phyloP scores from a whole-genome alignment of 2,329 filamentous ascomycete genomes.

The Exutisphaerella laricina region DNA sequence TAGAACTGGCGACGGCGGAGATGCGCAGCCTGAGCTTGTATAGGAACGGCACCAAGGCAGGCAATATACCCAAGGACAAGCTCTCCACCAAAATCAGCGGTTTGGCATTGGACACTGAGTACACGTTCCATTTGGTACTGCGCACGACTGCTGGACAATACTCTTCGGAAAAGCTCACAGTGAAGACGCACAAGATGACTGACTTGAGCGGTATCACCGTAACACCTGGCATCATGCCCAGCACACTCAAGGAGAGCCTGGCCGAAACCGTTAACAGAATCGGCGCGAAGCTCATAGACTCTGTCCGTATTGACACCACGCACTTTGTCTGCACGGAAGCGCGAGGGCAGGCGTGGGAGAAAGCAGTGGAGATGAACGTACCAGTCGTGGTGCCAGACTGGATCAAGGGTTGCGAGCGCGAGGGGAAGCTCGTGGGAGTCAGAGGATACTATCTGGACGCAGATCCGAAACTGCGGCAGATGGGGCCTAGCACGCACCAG shows the following conservation, averaged over 20 bases:
- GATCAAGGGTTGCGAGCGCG: constrained; percentile 93
- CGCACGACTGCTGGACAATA: constrained; percentile 86
- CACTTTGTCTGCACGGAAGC: constrained; percentile 98
- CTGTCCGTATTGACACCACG: constrained; percentile 91
- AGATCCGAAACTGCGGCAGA: constrained; percentile 57
- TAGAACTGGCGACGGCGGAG: constrained; percentile 86
- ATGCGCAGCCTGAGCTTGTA: constrained; percentile 85
- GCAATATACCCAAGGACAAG: constrained; percentile 86
- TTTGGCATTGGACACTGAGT: constrained; percentile 92
- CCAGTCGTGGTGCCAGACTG: constrained; percentile 95
- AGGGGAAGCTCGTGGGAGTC: constrained; percentile 87
- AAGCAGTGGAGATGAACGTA: constrained; percentile 95
- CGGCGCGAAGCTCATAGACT: constrained; percentile 84
- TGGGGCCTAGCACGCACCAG: constrained; percentile 38
- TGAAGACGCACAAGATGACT: constrained; percentile 97
- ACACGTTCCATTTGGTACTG: constrained; percentile 87
- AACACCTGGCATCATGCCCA: constrained; percentile 79
- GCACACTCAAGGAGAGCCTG: constrained; percentile 65
- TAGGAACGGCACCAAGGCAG: constrained; percentile 93
- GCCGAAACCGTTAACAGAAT: constrained; percentile 75
- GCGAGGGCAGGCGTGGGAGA: constrained; percentile 85
- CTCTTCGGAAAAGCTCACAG: constrained; percentile 73
- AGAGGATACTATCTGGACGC: constrained; percentile 95
- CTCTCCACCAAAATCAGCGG: constrained; percentile 96
- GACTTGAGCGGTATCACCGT: constrained; percentile 93